Evolutionary conservation across 495 filamentous ascomycete species (phyloP), one percentile per base, ranked within the genome.

Genomic region (Podospora sp.): DNA sequence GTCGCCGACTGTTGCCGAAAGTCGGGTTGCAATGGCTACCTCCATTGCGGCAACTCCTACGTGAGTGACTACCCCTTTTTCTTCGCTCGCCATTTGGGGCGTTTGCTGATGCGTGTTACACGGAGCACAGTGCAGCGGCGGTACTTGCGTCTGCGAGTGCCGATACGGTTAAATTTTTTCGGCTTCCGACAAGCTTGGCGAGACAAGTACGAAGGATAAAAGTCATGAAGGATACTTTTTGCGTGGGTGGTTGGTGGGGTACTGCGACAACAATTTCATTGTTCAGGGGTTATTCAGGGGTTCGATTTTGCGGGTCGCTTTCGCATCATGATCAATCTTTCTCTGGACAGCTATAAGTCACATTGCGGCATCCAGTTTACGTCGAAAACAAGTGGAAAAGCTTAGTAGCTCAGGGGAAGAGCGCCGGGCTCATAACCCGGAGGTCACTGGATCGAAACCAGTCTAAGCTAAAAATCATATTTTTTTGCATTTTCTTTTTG

Each of bases 11-110:
- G 58, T 36, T 60, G 58, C 58, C 2, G 1, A 36, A 27, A 9
- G 26, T 26, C 58, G 6, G 58, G 58, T 60, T 60, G 58, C 58
- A 60, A 60, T 60, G 11, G 58, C 58, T 60, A 60, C 27, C 58
- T 60, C 12, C 6, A 60, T n/a, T 60, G 58, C 29, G 18, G 58
- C 27, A 60, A 36, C 25, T 60, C 58, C 22, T 33, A 60, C 9
- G 58, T 60, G 16, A 40, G 58, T 60, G 20, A n/a, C 16, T n/a
- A n/a, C n/a, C n/a, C n/a, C n/a, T n/a, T n/a, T n/a, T n/a, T n/a
- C n/a, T n/a, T n/a, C n/a, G n/a, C n/a, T n/a, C n/a, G n/a, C n/a
- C n/a, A n/a, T n/a, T n/a, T n/a, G n/a, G n/a, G n/a, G n/a, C n/a
- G n/a, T n/a, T n/a, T 7, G 27, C 33, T 36, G 29, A 40, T 27